phyloP scores from a whole-genome alignment of 2,329 filamentous ascomycete genomes.

The Fusarium fujikuroi region DNA sequence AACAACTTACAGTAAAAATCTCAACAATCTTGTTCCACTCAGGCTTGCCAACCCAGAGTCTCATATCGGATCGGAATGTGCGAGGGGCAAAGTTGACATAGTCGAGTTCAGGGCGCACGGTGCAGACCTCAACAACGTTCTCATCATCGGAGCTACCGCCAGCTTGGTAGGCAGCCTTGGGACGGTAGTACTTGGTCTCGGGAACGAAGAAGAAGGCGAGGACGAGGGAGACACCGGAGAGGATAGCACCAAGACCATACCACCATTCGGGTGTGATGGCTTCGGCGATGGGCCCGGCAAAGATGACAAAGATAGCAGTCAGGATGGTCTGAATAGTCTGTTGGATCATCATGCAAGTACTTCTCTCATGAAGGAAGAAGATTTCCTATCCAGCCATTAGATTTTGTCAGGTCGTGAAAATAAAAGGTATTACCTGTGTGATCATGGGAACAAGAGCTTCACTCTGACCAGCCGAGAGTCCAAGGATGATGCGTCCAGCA shows the following conservation, averaged over 20 bases:
- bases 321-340: conserved; percentile 36
- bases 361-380: conserved; percentile 37
- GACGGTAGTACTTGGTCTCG: conserved; percentile 14
- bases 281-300: conserved; percentile 12
- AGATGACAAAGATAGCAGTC: conserved; percentile 21
- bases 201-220: conserved; percentile 18
- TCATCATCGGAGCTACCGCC: conserved; percentile 8
- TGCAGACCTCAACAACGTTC: conserved; percentile 15
- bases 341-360: conserved; percentile 36
- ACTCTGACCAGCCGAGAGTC: conserved; percentile 35
- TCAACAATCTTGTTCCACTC: conserved; percentile 27
- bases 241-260: conserved; percentile 15
- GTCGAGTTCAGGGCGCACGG: conserved; percentile 31
- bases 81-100: conserved; percentile 32
- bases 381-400: conserved; percentile 24
- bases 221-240: conserved; percentile 3
- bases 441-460: conserved; percentile 28
- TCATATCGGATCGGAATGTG: conserved; percentile 36
- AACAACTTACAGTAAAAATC: conserved; percentile 19
- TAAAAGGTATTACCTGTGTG: background rate
- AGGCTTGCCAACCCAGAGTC: conserved; percentile 35
- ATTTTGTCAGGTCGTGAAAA: fast-evolving
- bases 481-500: conserved; percentile 26
- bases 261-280: conserved; percentile 17
- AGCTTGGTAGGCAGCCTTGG: conserved; percentile 10